Conservation (phyloP, 2,329 filamentous ascomycete genomes). For the Stylonectria norvegica region DNA sequence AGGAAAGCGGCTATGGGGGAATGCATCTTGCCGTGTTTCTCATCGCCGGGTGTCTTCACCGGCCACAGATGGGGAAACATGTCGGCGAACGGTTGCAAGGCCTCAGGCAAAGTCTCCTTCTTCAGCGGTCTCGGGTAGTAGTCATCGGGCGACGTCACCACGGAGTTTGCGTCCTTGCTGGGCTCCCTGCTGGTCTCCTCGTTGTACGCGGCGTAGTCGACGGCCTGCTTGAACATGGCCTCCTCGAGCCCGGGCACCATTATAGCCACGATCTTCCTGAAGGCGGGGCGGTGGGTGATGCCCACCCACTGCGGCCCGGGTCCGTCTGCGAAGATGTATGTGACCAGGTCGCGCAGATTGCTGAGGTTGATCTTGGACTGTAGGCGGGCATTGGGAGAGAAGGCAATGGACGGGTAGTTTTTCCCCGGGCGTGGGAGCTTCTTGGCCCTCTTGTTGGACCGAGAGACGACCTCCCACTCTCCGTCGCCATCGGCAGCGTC, state of each 20-base stretch:
- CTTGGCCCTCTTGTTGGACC: conserved; percentile 56
- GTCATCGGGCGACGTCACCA: conserved; percentile 52
- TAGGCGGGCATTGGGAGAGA: conserved; percentile 56
- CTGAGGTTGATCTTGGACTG: conserved; percentile 60
- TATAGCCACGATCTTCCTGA: conserved; percentile 78
- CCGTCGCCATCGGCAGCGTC: conserved; percentile 39
- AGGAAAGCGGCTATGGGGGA: conserved; percentile 86
- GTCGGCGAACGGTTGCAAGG: conserved; percentile 65
- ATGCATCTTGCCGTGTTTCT: conserved; percentile 74
- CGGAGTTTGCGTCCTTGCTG: conserved; percentile 29
- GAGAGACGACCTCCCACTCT: conserved; percentile 56
- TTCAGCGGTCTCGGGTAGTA: conserved; percentile 56
- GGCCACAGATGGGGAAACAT: conserved; percentile 91
- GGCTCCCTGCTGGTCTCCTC: conserved; percentile 29
- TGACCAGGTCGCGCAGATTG: conserved; percentile 59
- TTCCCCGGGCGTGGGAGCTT: conserved; percentile 55
- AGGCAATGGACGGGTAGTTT: conserved; percentile 58
- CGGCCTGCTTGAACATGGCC: conserved; percentile 73
- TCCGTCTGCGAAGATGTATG: conserved; percentile 67
- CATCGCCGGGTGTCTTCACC: conserved; percentile 81
- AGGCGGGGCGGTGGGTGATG: conserved; percentile 59
- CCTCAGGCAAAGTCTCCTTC: conserved; percentile 48
- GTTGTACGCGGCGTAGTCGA: conserved; percentile 48
- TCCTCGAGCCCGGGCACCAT: conserved; percentile 92
- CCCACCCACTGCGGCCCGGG: conserved; percentile 62